Conservation (phyloP, 2,329 filamentous ascomycete species). For the Aureobasidium mangrovei region DNA sequence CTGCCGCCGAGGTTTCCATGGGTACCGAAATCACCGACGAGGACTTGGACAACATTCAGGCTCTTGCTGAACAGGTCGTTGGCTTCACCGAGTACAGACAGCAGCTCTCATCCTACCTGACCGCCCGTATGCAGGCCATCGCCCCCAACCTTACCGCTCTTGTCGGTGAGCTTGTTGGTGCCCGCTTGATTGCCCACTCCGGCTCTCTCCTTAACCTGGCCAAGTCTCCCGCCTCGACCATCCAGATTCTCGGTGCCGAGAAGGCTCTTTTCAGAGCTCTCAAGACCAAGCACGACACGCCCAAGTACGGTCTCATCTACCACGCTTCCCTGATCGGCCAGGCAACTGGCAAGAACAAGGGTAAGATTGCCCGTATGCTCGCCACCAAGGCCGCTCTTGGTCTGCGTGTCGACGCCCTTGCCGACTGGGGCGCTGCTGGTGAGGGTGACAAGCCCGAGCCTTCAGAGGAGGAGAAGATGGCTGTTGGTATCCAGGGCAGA, state of each 20-base stretch:
- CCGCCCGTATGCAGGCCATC: slow-evolving; percentile 90
- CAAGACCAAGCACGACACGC: slow-evolving; percentile 98
- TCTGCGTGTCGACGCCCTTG: slow-evolving; percentile 83
- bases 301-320: slow-evolving; percentile 95
- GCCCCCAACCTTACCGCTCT: slow-evolving; percentile 92
- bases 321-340: slow-evolving; percentile 91
- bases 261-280: slow-evolving; percentile 97
- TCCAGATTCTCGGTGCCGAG: slow-evolving; percentile 96
- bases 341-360: slow-evolving; percentile 97
- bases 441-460: slow-evolving; percentile 52
- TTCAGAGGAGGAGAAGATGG: slow-evolving; percentile 82
- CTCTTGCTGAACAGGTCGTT: slow-evolving; percentile 87
- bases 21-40: slow-evolving; percentile 92
- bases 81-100: slow-evolving; percentile 83
- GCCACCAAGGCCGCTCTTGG: slow-evolving; percentile 89
- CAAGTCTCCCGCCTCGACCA: slow-evolving; percentile 89
- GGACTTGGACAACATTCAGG: slow-evolving; percentile 86
- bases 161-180: slow-evolving; percentile 87
- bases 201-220: slow-evolving; percentile 91
- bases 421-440: slow-evolving; percentile 63
- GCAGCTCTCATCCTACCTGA: slow-evolving; percentile 80
- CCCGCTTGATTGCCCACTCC: slow-evolving; percentile 86
- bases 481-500: slow-evolving; percentile 64
- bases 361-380: slow-evolving; percentile 95
- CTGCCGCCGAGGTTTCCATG: slow-evolving; percentile 94